Base-by-base conservation (phyloP, 192 early-diverging fungal species). In the Funneliformis mosseae region DNA sequence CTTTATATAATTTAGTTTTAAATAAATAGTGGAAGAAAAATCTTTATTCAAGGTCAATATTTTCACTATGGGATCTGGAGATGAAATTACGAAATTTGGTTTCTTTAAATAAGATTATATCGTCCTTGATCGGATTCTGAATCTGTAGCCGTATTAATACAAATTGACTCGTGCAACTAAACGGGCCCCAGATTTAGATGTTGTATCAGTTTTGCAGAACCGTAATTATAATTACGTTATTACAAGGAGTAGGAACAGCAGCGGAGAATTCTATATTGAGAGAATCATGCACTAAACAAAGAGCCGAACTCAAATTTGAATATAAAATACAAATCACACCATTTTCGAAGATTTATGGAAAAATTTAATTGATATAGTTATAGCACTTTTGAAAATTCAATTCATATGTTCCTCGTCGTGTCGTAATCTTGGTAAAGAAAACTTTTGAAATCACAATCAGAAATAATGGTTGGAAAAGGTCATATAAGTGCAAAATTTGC, bases 141-240 rank as follows among this genome's bases (percentile, higher is more conserved):
- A 28, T 87, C 93, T 8, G 71, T 93, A 38, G 88, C 89, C 39
- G 91, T 93, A 21, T 79, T 94, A 46, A 91, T 93, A 81, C 91
- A 91, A 74, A 86, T 88, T 11, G 81, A 89, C 88, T 55, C 83
- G 87, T 79, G 85, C 92, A 23, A 90, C 89, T 71, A 83, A 89
- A 38, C 95, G 93, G 91, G 93, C 93, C 38, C 92, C 94, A 62
- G 94, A 95, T 87, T 87, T 96, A 46, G 96, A 97, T 82, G 90
- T 97, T 67, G 91, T 92, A 0, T 88, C 93, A 27, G 86, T 90
- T 21, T 92, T 94, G 80, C 90, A 93, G 71, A 81, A 91, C 48
- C 63, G 69, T 10, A 76, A 63, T 5, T 77, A 82, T n/a, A 91
- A 88, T 89, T 77, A 83, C 1, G 86, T 80, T 12, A 69, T 73